Percentiles rank a stretch among this genome's conserved stretches.
phyloP scores from a whole-genome alignment of 2,329 filamentous ascomycete species.

The Apiospora sp. region DNA sequence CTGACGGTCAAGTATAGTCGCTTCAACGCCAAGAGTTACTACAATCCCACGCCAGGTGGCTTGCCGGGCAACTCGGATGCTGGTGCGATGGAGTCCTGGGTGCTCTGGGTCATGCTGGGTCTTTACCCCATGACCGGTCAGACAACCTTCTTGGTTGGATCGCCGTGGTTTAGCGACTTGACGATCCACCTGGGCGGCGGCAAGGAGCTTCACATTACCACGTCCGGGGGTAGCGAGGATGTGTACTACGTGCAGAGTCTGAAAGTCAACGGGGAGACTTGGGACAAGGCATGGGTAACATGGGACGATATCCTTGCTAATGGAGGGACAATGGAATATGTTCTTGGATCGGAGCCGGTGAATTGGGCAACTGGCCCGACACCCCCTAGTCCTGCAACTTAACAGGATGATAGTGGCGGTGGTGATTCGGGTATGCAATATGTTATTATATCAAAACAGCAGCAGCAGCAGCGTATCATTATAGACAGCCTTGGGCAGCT shows the following conservation, averaged over 20 bases:
- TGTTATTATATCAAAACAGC: background rate
- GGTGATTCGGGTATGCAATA: background rate
- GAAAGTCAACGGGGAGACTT: constrained; percentile 68
- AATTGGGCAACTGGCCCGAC: constrained; percentile 66
- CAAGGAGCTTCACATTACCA: constrained; percentile 62
- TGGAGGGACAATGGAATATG: constrained; percentile 70
- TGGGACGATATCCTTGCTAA: constrained; percentile 72
- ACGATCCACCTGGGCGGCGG: constrained; percentile 64
- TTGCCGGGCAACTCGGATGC: constrained; percentile 76
- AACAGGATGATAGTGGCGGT: constrained; percentile 26
- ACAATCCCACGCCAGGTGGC: constrained; percentile 61
- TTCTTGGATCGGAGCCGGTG: constrained; percentile 60
- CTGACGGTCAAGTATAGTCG: constrained; percentile 66
- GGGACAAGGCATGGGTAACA: constrained; percentile 70
- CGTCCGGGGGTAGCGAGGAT: constrained; percentile 56
- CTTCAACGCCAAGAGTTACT: constrained; percentile 65
- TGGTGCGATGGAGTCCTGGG: constrained; percentile 76
- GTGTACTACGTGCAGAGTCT: constrained; percentile 71
- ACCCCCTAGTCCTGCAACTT: constrained; percentile 66
- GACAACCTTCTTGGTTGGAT: constrained; percentile 71
- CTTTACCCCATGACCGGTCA: constrained; percentile 74
- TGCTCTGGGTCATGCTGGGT: constrained; percentile 74
- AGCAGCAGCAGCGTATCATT: no score
- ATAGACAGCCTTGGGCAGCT: background rate
- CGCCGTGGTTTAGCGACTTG: constrained; percentile 68